A percentile compares a stretch with the other conserved stretches of the same genome.
Evolutionary conservation across 2,329 filamentous ascomycete species (phyloP).

Genomic region (Acrodontium crateriforme): DNA sequence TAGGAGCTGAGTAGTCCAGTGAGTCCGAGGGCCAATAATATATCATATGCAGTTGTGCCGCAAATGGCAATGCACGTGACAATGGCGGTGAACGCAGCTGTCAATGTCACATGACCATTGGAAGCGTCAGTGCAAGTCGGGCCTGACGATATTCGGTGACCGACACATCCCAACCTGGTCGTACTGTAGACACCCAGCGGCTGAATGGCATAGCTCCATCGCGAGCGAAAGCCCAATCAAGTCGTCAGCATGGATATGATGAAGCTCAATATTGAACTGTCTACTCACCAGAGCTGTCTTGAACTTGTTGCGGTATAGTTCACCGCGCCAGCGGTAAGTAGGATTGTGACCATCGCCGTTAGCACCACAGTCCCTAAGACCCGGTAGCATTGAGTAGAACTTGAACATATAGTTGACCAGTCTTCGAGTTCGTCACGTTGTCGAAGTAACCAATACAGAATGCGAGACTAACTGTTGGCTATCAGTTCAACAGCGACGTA

Average conservation of each 20-base stretch:
- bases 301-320: conserved; percentile 9
- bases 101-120: conserved; percentile 8
- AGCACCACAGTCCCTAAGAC: conserved; percentile 5
- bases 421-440: no score
- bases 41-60: conserved; percentile 9
- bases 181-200: conserved; percentile 6
- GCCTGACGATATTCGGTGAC: no score
- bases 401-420: no score
- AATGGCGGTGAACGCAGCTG: conserved; percentile 4
- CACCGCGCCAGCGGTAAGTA: conserved; percentile 2
- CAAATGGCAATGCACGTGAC: conserved; percentile 10
- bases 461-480: no score
- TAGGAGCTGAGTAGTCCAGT: conserved; percentile 10
- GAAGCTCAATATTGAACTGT: no score
- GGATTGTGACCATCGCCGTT: conserved; percentile 1
- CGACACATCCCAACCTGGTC: conserved; percentile 8
- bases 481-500: no score
- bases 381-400: conserved; percentile 5
- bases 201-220: conserved; percentile 10
- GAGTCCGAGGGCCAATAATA: conserved; percentile 9
- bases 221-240: conserved; percentile 8
- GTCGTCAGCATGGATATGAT: no score
- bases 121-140: no score
- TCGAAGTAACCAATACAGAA: no score
- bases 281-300: conserved; percentile 5